Evolutionary conservation across 192 early-diverging fungal species (phyloP).

Genomic region (Chytriomyces confervae): DNA sequence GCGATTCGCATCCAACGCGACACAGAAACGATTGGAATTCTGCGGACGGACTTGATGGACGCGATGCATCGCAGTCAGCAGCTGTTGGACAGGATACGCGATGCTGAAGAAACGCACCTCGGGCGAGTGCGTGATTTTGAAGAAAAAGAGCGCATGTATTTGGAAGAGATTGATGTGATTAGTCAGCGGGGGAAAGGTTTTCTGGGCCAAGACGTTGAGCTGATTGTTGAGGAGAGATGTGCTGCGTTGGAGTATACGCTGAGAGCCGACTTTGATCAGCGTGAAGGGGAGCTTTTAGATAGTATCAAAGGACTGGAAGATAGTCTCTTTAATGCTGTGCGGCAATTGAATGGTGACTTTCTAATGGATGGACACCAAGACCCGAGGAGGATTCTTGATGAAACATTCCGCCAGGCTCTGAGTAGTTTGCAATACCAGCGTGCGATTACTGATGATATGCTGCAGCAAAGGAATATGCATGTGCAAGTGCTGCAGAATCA

Average conservation of each 20-base stretch:
- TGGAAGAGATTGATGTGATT: conserved; percentile 1
- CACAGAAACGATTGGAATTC: background rate
- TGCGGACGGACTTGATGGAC: background rate
- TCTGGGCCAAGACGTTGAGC: background rate
- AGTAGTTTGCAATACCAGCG: conserved; percentile 6
- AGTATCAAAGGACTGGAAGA: conserved; percentile 1
- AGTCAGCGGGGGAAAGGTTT: too few relatives aligned
- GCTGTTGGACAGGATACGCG: background rate
- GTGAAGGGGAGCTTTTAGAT: conserved; percentile 3
- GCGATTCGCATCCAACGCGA: background rate
- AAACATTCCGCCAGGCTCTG: conserved; percentile 6
- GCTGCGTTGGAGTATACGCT: background rate
- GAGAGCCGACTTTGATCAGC: conserved; percentile 4
- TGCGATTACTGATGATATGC: background rate
- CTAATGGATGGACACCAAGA: background rate
- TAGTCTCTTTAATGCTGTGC: conserved; percentile 7
- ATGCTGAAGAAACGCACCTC: background rate
- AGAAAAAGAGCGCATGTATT: background rate
- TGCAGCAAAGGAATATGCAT: conserved; percentile 1
- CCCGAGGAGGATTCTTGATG: background rate
- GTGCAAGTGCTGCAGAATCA: conserved; percentile 7
- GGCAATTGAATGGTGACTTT: conserved; percentile 10
- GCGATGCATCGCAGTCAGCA: background rate
- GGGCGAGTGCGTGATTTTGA: background rate
- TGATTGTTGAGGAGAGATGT: background rate